Evolutionary conservation across 164 flowering plant species (phyloP), one percentile per base, ranked within the genome.

Genomic region (Nymphaea thermarum): DNA sequence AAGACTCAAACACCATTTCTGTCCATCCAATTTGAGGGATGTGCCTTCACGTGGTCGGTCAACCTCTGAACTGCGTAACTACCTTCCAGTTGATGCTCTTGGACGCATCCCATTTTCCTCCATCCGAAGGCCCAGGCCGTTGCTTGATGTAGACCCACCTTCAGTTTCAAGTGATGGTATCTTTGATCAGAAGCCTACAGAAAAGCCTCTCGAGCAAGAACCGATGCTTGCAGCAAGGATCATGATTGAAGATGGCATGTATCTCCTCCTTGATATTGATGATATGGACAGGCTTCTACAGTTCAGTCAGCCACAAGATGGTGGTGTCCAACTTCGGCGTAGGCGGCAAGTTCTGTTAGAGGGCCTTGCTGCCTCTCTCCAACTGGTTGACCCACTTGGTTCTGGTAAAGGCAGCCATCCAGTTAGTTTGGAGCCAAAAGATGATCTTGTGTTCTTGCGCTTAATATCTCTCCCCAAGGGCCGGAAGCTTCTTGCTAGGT

Each of bases 171-270:
- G 45, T 65, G 70, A 62, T 17, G 17, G 64, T 8, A 8, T 17
- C 25, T 41, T 62, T 62, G 64, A 70, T 4, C 84, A 76, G 25
- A 80, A 80, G 16, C 73, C 42, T 43, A 60, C 76, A 16, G 82
- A 79, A 71, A 85, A 79, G 72, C 87, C 86, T 7, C 74, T 86
- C 45, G 91, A 85, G 25, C 84, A 83, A 71, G 91, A 86, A 62
- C 91, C 88, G 16, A 73, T 85, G 85, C 80, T 85, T 61, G 88
- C 88, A 16, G 86, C 84, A 18, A 78, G 88, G 66, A 78, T 85
- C 17, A 70, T 84, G 17, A 77, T 85, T 68, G 91, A 86, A 71
- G 87, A 85, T 74, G 84, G 85, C 15, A 67, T 78, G 41, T 76
- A 78, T 74, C 83, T 86, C 55, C 83, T 86, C 66, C 84, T 86